Evolutionary conservation across 2,329 filamentous ascomycete species (phyloP).

Genomic region (Epichloe hybrida): DNA sequence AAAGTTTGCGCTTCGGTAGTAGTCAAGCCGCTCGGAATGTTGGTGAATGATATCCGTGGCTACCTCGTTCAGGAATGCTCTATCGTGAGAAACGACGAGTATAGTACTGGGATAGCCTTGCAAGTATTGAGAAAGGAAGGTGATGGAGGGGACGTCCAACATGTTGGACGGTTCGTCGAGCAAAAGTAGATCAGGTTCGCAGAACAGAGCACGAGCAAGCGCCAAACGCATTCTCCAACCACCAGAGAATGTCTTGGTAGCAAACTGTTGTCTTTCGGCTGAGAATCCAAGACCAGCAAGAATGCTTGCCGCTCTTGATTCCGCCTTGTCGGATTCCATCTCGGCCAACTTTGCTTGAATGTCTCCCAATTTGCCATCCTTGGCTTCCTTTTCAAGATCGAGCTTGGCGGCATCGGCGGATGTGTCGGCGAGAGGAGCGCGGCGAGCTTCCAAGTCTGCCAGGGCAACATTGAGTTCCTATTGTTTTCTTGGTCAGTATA

Average conservation of each 20-base stretch:
- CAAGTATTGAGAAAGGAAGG: constrained; percentile 92
- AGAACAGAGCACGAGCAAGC: constrained; percentile 88
- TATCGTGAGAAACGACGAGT: constrained; percentile 94
- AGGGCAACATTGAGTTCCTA: constrained; percentile 68
- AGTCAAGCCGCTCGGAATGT: constrained; percentile 91
- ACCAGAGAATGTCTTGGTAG: constrained; percentile 96
- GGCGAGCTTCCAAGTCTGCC: constrained; percentile 61
- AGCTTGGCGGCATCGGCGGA: constrained; percentile 76
- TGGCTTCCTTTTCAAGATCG: constrained; percentile 76
- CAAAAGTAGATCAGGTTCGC: constrained; percentile 87
- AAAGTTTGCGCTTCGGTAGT: constrained; percentile 97
- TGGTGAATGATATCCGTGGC: constrained; percentile 99
- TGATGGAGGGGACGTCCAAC: constrained; percentile 99
- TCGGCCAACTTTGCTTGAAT: constrained; percentile 85
- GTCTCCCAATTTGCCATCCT: constrained; percentile 82
- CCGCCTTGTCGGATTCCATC: constrained; percentile 98
- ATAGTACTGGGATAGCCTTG: constrained; percentile 90
- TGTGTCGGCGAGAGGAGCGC: constrained; percentile 75
- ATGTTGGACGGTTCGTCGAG: constrained; percentile 99
- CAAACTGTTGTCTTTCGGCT: constrained; percentile 74
- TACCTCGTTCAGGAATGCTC: constrained; percentile 96
- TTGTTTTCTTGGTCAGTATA: background rate
- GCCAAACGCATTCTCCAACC: constrained; percentile 99
- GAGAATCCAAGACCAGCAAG: constrained; percentile 96
- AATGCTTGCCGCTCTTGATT: constrained; percentile 89